Evolutionary conservation across 352 stramenopile species (phyloP).

Genomic region (Phytophthora melonis): DNA sequence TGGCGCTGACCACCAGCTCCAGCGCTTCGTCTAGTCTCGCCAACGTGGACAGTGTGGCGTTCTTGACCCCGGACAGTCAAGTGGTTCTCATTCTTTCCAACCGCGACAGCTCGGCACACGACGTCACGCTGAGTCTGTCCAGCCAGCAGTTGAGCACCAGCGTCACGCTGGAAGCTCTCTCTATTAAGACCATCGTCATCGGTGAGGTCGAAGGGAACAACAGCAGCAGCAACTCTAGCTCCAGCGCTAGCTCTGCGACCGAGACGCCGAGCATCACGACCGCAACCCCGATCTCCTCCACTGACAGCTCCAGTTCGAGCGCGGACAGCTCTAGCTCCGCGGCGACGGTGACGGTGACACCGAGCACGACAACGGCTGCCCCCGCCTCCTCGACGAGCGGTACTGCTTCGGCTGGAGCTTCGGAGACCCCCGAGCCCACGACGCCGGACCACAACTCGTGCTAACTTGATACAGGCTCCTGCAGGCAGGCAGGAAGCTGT

Average conservation of each 20-base stretch:
- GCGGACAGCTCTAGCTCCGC: slow-evolving; percentile 7
- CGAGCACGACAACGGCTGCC: slow-evolving; percentile 3
- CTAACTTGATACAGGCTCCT: slow-evolving; percentile 7
- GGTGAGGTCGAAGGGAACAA: slow-evolving; percentile 38
- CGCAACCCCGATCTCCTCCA: slow-evolving; percentile 1
- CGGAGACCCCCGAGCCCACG: slow-evolving; percentile 29
- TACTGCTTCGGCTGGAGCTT: slow-evolving; percentile 8
- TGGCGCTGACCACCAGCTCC: slow-evolving; percentile 41
- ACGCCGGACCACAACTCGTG: slow-evolving; percentile 32
- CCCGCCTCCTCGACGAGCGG: slow-evolving; percentile 1
- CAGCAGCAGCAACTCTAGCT: slow-evolving; percentile 16
- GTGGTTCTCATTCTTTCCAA: slow-evolving; percentile 61
- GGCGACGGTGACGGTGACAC: not conserved
- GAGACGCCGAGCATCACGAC: slow-evolving; percentile 20
- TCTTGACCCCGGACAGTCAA: slow-evolving; percentile 59
- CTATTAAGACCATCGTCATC: slow-evolving; percentile 61
- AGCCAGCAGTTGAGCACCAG: slow-evolving; percentile 45
- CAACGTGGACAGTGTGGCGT: slow-evolving; percentile 60
- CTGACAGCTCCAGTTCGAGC: slow-evolving; percentile 12
- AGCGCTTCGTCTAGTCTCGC: slow-evolving; percentile 38
- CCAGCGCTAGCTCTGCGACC: slow-evolving; percentile 18
- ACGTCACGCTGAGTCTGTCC: slow-evolving; percentile 49
- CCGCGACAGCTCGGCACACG: slow-evolving; percentile 51
- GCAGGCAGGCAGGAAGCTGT: no score
- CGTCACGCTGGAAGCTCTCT: slow-evolving; percentile 52